A percentile compares a stretch with the other conserved stretches of the same genome.
Conservation (phyloP, 106 monocot genomes). For the Dactylorhiza incarnata region DNA sequence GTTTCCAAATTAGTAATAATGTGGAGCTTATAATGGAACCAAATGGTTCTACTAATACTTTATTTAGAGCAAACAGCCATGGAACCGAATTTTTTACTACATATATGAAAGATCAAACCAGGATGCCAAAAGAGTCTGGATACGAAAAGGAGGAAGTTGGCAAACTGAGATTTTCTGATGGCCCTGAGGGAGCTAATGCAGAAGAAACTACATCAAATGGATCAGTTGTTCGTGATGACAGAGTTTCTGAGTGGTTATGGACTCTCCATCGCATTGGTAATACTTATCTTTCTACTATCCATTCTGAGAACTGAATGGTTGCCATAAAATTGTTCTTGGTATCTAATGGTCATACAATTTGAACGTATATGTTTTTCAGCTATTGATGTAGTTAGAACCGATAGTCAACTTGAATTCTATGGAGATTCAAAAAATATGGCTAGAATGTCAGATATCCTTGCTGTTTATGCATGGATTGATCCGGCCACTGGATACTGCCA, state of each 20-base stretch:
- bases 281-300: background rate
- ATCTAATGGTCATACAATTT: conserved; percentile 8
- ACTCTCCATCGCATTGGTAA: conserved; percentile 96
- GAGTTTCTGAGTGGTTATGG: conserved; percentile 97
- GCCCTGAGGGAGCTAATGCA: conserved; percentile 24
- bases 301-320: background rate
- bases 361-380: conserved; percentile 33
- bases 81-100: conserved; percentile 26
- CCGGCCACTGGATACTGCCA: conserved; percentile 99
- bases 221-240: conserved; percentile 32
- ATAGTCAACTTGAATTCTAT: conserved; percentile 94
- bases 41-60: conserved; percentile 20
- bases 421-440: conserved; percentile 97
- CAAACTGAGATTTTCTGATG: conserved; percentile 41
- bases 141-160: conserved; percentile 28
- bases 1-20: conserved; percentile 72
- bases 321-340: background rate
- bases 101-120: conserved; percentile 12
- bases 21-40: conserved; percentile 70
- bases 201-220: conserved; percentile 28
- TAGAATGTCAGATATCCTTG: conserved; percentile 98
- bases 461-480: conserved; percentile 99
- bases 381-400: conserved; percentile 99
- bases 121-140: conserved; percentile 18
- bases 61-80: conserved; percentile 24